Percentiles rank a stretch among this genome's conserved stretches.
phyloP scores from a whole-genome alignment of 805 yeast genomes.

The Yueomyces sp. region DNA sequence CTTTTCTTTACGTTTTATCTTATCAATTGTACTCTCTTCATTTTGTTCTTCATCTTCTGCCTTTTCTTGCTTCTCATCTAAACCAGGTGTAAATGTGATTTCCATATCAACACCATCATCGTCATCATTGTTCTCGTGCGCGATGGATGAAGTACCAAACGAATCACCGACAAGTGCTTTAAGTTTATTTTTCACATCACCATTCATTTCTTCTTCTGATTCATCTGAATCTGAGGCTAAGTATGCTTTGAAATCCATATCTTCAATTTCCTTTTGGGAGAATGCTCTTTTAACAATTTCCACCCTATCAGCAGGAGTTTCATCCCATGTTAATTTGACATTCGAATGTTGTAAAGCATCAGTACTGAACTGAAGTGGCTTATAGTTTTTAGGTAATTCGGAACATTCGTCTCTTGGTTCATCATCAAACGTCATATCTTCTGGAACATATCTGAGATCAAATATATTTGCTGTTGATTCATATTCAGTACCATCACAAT shows the following conservation, averaged over 20 bases:
- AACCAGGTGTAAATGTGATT: slow-evolving; percentile 86
- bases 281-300: slow-evolving; percentile 69
- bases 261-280: slow-evolving; percentile 76
- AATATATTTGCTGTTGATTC: slow-evolving; percentile 92
- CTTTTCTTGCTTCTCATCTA: slow-evolving; percentile 28
- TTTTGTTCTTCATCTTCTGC: slow-evolving; percentile 27
- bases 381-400: slow-evolving; percentile 62
- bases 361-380: slow-evolving; percentile 72
- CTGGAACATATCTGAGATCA: slow-evolving; percentile 87
- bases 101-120: slow-evolving; percentile 82
- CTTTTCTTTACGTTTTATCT: slow-evolving; percentile 75
- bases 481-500: slow-evolving; percentile 89
- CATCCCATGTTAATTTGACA: slow-evolving; percentile 96
- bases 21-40: slow-evolving; percentile 66
- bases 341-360: slow-evolving; percentile 95
- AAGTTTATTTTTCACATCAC: slow-evolving; percentile 41
- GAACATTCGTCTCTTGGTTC: slow-evolving; percentile 63
- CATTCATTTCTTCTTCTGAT: slow-evolving; percentile 30
- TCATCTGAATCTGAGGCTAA: slow-evolving; percentile 66
- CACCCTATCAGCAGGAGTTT: slow-evolving; percentile 83
- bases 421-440: slow-evolving; percentile 76
- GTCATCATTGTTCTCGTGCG: slow-evolving; percentile 28
- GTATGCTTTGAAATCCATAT: slow-evolving; percentile 86
- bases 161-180: slow-evolving; percentile 37
- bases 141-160: slow-evolving; percentile 4